Conservation (phyloP, 139 green algal species). For the Coelastrella sp. region DNA sequence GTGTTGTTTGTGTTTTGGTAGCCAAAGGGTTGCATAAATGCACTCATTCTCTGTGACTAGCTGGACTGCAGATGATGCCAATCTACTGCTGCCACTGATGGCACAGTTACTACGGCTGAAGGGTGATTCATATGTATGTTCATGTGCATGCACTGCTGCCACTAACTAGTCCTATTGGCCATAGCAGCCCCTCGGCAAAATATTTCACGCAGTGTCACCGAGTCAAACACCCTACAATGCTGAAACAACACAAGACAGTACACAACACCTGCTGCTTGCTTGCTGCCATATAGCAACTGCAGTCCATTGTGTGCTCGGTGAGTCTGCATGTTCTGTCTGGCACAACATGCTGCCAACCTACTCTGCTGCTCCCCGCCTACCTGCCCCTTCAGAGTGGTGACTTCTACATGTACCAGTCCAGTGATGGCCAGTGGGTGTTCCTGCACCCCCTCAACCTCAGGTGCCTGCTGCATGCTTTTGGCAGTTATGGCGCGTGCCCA, state of each 20-base stretch:
- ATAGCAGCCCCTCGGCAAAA: no score
- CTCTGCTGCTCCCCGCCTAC: neutral
- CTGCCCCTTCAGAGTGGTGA: constrained; percentile 25
- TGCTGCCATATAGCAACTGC: neutral
- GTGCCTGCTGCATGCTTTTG: constrained; percentile 66
- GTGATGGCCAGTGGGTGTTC: constrained; percentile 85
- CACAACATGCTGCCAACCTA: neutral
- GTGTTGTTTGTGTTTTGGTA: neutral
- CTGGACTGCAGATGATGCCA: neutral
- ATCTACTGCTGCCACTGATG: neutral
- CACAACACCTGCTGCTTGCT: no score
- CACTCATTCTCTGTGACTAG: neutral
- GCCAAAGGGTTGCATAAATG: neutral
- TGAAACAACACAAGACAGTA: no score
- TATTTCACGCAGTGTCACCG: no score
- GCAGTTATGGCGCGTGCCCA: constrained; percentile 67
- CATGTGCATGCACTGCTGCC: no score
- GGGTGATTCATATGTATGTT: no score
- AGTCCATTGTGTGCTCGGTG: no score
- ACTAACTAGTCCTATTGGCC: no score
- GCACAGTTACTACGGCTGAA: no score
- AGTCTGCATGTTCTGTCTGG: no score
- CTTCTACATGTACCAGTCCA: constrained; percentile 72
- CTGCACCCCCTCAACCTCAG: constrained; percentile 80
- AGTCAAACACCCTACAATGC: no score